phyloP scores from a whole-genome alignment of 345 rosid species.

The Microthlaspi erraticum region DNA sequence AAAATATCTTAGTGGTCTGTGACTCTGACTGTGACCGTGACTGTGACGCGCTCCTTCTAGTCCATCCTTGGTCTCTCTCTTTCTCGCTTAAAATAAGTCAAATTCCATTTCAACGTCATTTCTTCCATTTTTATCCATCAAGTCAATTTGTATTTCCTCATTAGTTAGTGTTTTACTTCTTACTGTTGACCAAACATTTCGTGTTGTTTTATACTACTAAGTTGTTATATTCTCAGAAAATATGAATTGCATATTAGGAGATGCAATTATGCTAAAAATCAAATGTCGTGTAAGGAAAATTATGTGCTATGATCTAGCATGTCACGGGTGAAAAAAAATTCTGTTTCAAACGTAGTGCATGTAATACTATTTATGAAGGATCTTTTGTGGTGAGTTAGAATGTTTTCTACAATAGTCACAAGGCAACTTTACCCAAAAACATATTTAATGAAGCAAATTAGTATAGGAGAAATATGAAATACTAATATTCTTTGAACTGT shows the following conservation, averaged over 20 bases:
- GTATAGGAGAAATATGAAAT: slow-evolving; percentile 25
- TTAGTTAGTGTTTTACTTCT: slow-evolving; percentile 11
- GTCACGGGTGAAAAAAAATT: too few relatives aligned
- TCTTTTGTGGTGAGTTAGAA: too few relatives aligned
- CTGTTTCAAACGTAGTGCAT: too few relatives aligned
- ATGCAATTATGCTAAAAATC: too few relatives aligned
- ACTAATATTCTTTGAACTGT: slow-evolving; percentile 10
- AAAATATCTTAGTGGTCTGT: slow-evolving; percentile 28
- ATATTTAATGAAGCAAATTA: slow-evolving; percentile 24
- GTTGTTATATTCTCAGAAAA: too few relatives aligned
- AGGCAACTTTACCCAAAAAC: slow-evolving; percentile 28
- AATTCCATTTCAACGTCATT: slow-evolving; percentile 33
- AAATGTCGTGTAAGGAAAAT: too few relatives aligned
- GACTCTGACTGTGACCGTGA: slow-evolving; percentile 40
- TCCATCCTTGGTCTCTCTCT: slow-evolving; percentile 24
- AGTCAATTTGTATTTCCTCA: slow-evolving; percentile 31
- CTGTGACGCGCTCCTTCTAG: slow-evolving; percentile 25
- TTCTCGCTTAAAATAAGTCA: slow-evolving; percentile 44
- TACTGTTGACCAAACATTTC: neutral
- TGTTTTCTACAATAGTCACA: slow-evolving; percentile 1
- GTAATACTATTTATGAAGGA: too few relatives aligned
- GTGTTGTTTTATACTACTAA: too few relatives aligned
- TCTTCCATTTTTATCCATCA: neutral
- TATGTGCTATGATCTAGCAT: too few relatives aligned
- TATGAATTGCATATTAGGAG: too few relatives aligned